phyloP scores from a whole-genome alignment of 1,139 yeast genomes.

The Suhomyces taliae region DNA sequence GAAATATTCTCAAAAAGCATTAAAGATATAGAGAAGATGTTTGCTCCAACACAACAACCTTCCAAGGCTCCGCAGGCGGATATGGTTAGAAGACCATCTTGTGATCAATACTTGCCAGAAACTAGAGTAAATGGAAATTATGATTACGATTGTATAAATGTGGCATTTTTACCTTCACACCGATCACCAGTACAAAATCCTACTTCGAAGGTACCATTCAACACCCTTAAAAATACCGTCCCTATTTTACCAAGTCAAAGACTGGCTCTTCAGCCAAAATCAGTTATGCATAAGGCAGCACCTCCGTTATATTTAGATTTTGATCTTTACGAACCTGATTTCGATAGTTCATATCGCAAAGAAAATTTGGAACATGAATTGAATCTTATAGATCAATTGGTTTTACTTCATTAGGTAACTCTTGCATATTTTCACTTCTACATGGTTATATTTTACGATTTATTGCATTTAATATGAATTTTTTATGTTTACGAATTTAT shows the following conservation, averaged over 20 bases:
- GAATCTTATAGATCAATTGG: constrained; percentile 23
- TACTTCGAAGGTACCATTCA: neutral
- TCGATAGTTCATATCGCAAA: constrained; percentile 1
- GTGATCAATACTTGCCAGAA: constrained; percentile 8
- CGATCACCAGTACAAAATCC: neutral
- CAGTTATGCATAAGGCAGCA: neutral
- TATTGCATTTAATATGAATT: neutral
- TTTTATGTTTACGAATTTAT: neutral
- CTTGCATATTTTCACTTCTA: constrained; percentile 7
- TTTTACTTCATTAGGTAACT: constrained; percentile 9
- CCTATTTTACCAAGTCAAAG: constrained; percentile 13
- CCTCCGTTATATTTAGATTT: constrained; percentile 8
- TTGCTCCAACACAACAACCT: constrained; percentile 9
- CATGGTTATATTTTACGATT: neutral
- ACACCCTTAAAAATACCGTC: neutral
- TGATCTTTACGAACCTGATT: constrained; percentile 7
- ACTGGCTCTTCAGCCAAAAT: constrained; percentile 5
- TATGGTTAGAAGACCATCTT: constrained; percentile 9
- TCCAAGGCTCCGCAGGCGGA: constrained; percentile 6
- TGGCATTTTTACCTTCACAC: constrained; percentile 18
- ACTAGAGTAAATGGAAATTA: constrained; percentile 8
- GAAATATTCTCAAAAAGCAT: constrained; percentile 32
- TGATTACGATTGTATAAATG: constrained; percentile 29
- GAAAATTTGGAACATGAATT: constrained; percentile 19
- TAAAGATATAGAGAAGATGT: constrained; percentile 30